phyloP scores from a whole-genome alignment of 306 rosid species.

The Abrus pulchellus region DNA sequence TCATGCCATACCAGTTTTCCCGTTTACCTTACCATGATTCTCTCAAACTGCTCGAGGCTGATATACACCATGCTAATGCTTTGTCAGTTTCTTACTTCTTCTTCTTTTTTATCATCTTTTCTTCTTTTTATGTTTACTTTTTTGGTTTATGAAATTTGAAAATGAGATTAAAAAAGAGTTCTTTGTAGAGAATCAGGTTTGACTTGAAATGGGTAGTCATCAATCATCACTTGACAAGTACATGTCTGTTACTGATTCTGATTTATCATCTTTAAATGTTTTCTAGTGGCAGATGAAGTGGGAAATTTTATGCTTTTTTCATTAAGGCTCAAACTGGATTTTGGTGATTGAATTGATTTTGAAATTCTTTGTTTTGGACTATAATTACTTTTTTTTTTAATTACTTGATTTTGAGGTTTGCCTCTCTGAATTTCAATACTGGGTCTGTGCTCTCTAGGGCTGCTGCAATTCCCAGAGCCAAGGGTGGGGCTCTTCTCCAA shows the following conservation, averaged over 20 bases:
- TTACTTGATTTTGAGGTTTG: not conserved
- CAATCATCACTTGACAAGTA: not conserved
- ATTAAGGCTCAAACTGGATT: slow-evolving; percentile 14
- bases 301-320: not conserved
- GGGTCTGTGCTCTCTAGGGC: slow-evolving; percentile 63
- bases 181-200: not conserved
- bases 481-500: slow-evolving; percentile 77
- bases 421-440: slow-evolving; percentile 37
- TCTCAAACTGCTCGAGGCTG: slow-evolving; percentile 82
- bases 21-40: slow-evolving; percentile 81
- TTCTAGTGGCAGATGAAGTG: not conserved
- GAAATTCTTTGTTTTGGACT: slow-evolving; percentile 18
- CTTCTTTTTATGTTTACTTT: not conserved
- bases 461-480: slow-evolving; percentile 83
- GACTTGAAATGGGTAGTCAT: slow-evolving; percentile 9
- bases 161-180: not conserved
- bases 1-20: slow-evolving; percentile 74
- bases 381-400: not conserved
- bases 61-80: slow-evolving; percentile 94
- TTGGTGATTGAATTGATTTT: slow-evolving; percentile 32
- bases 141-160: not conserved
- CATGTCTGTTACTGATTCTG: not conserved
- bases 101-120: not conserved
- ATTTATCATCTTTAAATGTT: slow-evolving; percentile 19
- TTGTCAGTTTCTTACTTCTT: slow-evolving; percentile 62